Base-by-base conservation (phyloP, 1,284 basidiomycete species). In the Coriolopsis trogii region DNA sequence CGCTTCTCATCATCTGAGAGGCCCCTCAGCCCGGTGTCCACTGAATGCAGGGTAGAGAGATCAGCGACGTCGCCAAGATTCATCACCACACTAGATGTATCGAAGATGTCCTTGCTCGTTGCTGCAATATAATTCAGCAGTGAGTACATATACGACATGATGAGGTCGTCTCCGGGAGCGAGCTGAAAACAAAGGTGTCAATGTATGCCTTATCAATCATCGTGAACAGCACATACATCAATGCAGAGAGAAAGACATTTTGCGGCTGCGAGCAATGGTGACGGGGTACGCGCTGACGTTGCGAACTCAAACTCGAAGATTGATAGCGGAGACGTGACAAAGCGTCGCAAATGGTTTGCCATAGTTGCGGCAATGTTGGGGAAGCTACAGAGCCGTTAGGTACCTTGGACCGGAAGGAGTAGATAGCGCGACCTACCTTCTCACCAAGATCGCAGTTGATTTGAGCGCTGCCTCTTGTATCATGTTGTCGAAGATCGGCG, bases 101-200 rank as follows among this genome's bases (percentile, higher is more conserved):
- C 88, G 33, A 80, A 79, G 34, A 84, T 78, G 48, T 87, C 93
- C 69, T 87, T 88, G 72, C 82, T 91, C 15, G 85, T 89, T 30
- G 84, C 85, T 2, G 89, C 85, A 50, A 98, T 88, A 65, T 93
- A 91, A 66, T 98, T 98, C 54, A 98, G 79, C 13, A 98, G 80
- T 8, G 94, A 95, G 70, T 98, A 98, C 84, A 97, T 91, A 60
- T 94, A 94, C 3, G 95, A 97, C 79, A 95, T 89, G 63, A 95
- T 82, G 40, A 95, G 81, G 67, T 96, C 94, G 61, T 96, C 92
- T 47, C 91, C 91, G 6, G 91, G 88, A 12, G 91, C 85, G 49
- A 93, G 75, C 90, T 93, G 41, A 2, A 26, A 7, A 34, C 10
- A 1, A 12, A 31, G 4, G 2, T n/a, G 12, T n/a, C 7, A 25